phyloP scores from a whole-genome alignment of 169 alveolate genomes.

The Sarcocystis neurona region DNA sequence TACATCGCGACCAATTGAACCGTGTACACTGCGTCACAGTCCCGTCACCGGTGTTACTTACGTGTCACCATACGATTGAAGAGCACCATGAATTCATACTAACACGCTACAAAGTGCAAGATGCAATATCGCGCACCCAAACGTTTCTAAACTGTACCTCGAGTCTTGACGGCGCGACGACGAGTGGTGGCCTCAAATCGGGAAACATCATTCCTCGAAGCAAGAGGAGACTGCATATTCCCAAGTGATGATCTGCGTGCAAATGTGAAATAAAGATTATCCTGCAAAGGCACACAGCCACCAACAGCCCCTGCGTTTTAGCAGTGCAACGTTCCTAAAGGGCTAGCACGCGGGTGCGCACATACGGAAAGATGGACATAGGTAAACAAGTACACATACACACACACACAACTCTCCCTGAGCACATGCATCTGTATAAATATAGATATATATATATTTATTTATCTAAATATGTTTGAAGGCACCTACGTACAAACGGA shows the following conservation, averaged over 20 bases:
- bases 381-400: constrained; percentile 2
- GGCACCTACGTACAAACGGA: no score
- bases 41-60: no score
- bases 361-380: not conserved
- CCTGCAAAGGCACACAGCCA: constrained; percentile 63
- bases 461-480: no score
- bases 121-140: no score
- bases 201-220: constrained; percentile 70
- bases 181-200: constrained; percentile 54
- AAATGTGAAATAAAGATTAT: constrained; percentile 82
- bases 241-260: constrained; percentile 88
- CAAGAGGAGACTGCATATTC: constrained; percentile 75
- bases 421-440: not conserved
- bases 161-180: constrained; percentile 65
- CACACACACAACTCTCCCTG: not conserved
- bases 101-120: no score
- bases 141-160: no score
- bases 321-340: no score
- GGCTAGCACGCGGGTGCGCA: not conserved
- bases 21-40: no score
- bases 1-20: no score
- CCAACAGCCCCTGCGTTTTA: no score
- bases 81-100: no score
- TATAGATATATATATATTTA: not conserved
- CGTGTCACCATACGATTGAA: no score